Base-by-base conservation (phyloP, 108 stramenopile species). In the Cyclotella distinguenda region DNA sequence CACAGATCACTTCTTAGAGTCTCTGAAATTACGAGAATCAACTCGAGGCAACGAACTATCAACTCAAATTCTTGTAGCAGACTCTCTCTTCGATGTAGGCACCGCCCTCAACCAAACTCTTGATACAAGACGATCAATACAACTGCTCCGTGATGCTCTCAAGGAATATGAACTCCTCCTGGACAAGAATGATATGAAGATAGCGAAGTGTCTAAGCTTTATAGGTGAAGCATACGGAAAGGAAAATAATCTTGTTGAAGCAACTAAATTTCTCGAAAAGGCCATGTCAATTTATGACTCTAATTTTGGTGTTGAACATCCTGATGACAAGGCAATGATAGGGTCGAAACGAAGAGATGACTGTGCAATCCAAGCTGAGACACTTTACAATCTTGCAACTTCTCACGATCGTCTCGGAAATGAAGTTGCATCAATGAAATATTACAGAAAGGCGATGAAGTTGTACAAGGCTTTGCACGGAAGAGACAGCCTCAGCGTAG, bases 61-160 rank as follows among this genome's bases (percentile, higher is more conserved):
- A 22, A 55, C 66, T 27, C 60, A 75, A 57, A 61, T 75, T 21
- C 36, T 56, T 48, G 74, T 75, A 18, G 74, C 74, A 31, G 66
- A 75, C 50, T 60, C 74, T 39, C 50, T 75, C 21, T 75, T 75
- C 50, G 66, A 75, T 56, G 50, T 75, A 16, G 74, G 74, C 11
- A 36, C 47, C 23, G 74, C 66, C 21, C 61, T 75, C 16, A 66
- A 56, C 34, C 67, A 63, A 32, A 32, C 74, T 12, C 58, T 59
- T 6, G 74, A 75, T 45, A 75, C 60, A 3, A 61, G 32, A 61
- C 28, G 74, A 42, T 54, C 74, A 15, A 13, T 68, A 46, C 66
- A 75, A 53, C 56, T 75, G 22, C 63, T 75, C 34, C 48, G 54
- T 34, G 74, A 75, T 40, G 74, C 74, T 18, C 54, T 75, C 28